Conservation (phyloP, 768 basidiomycete species). For the Stropharia rugosoannulata region DNA sequence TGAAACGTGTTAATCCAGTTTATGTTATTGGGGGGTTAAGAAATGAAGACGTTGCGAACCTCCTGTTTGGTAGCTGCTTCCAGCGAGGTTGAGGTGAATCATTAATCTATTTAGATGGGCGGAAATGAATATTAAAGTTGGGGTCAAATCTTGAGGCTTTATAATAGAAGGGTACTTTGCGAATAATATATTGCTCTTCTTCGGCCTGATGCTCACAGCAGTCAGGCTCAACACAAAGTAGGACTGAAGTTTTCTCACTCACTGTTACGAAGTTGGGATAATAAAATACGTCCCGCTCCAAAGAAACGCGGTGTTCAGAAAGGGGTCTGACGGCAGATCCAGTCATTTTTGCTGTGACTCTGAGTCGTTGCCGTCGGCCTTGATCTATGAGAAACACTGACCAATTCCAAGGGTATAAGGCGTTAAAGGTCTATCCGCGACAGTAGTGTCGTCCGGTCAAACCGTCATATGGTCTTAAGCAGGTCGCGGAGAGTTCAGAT, state of each 20-base stretch:
- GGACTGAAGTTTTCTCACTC: conserved; percentile 9
- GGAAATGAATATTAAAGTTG: conserved; percentile 9
- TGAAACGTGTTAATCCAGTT: conserved; percentile 20
- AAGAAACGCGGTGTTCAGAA: conserved; percentile 29
- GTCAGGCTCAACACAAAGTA: background rate
- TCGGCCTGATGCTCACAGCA: conserved; percentile 34
- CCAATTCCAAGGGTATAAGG: background rate
- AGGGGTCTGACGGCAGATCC: background rate
- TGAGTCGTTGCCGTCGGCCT: background rate
- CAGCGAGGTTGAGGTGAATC: conserved; percentile 81
- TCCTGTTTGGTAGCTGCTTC: conserved; percentile 72
- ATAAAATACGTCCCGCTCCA: conserved; percentile 56
- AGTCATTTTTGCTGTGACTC: background rate
- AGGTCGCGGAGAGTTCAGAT: too few species aligned
- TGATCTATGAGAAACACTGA: background rate
- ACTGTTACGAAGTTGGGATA: conserved; percentile 75
- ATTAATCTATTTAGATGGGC: conserved; percentile 50
- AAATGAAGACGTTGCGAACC: conserved; percentile 39
- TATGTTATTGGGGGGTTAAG: background rate
- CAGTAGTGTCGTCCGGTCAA: background rate
- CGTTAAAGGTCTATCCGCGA: conserved; percentile 1
- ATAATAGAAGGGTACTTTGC: conserved; percentile 55
- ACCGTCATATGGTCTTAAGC: background rate
- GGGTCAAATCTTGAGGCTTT: conserved; percentile 4
- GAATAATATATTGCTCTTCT: conserved; percentile 76